Base-by-base conservation (phyloP, 768 basidiomycete genomes). In the Tylopilus rubrobrunneus region DNA sequence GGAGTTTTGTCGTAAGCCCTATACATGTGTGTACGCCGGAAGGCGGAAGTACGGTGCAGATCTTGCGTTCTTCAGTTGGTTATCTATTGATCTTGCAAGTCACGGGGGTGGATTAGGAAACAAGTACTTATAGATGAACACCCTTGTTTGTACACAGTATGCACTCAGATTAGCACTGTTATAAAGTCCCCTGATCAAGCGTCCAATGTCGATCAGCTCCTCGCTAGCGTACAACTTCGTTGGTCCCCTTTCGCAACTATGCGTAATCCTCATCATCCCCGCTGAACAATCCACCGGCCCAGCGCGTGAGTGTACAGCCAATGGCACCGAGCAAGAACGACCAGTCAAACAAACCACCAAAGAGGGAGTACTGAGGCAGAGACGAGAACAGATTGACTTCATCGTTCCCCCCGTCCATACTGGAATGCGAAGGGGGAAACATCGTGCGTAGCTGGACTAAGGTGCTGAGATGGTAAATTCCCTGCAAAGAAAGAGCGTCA, bases 381-480 rank as follows among this genome's bases (percentile, higher is more conserved):
- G 85, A 86, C 15, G 82, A 70, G 63, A 92, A 89, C 25, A 91
- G 72, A 60, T 86, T 87, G 21, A 69, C 53, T 15, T 61, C 59
- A 17, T 55, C 51, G 12, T 46, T 49, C 10, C 39, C 54, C 21
- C 28, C 56, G 6, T 52, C 56, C 48, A 45, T 17, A 19, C 54
- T 55, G 50, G 62, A 56, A 60, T 17, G 62, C n/a, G 77, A 67
- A 1, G 83, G 80, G 2, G 91, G 91, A 67, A 93, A 91, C 11
- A 86, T 85, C 27, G 85, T 83, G 39, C 90, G 85, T 44, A 93
- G 76, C 67, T 93, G 91, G 12, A 92, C 84, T 45, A 92, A 72
- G 0, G 89, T 92, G 4, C 89, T 85, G 28, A 93, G 80, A 34
- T 92, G 79, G 65, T 93, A 93, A 41, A 89, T 86, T 11, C 86